A percentile compares a stretch with the other conserved stretches of the same genome.
Evolutionary conservation across 2,329 filamentous ascomycete species (phyloP).

Genomic region (Aspergillus oerlinghausenensis): DNA sequence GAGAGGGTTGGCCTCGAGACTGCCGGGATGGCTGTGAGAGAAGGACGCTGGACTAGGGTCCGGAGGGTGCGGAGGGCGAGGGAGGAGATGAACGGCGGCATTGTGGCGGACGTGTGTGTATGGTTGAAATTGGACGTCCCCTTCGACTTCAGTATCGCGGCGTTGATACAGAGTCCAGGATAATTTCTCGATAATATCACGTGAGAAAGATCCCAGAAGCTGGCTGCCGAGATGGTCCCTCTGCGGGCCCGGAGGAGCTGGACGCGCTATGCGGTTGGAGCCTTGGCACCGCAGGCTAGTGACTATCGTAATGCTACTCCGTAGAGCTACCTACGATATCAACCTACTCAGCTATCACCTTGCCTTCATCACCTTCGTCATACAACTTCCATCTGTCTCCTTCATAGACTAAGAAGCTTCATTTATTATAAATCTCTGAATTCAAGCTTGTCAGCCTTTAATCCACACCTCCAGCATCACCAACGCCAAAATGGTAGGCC

Average conservation of each 20-base stretch:
- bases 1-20: slow-evolving; percentile 21
- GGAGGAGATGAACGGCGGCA: slow-evolving; percentile 32
- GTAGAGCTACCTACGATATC: slow-evolving; percentile 8
- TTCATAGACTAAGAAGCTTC: neutral
- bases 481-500: slow-evolving; percentile 29
- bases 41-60: slow-evolving; percentile 27
- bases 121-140: neutral
- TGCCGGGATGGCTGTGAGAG: slow-evolving; percentile 15
- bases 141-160: neutral
- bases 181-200: slow-evolving; percentile 18
- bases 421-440: slow-evolving; percentile 9
- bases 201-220: slow-evolving; percentile 11
- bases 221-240: slow-evolving; percentile 24
- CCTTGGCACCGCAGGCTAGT: slow-evolving; percentile 14
- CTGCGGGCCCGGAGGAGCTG: slow-evolving; percentile 30
- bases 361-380: neutral
- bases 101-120: slow-evolving; percentile 17
- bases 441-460: slow-evolving; percentile 13
- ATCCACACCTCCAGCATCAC: neutral
- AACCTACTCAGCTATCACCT: neutral
- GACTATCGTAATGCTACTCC: slow-evolving; percentile 2
- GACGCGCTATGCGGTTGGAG: slow-evolving; percentile 25
- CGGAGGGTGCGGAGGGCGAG: slow-evolving; percentile 33
- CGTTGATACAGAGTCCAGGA: slow-evolving; percentile 9
- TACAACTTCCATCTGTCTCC: neutral